These are phyloP conservation scores for Zancudomyces culisetae DNA, from an alignment of 371 early-diverging fungal species.

Conservation along the genomic window DNA sequence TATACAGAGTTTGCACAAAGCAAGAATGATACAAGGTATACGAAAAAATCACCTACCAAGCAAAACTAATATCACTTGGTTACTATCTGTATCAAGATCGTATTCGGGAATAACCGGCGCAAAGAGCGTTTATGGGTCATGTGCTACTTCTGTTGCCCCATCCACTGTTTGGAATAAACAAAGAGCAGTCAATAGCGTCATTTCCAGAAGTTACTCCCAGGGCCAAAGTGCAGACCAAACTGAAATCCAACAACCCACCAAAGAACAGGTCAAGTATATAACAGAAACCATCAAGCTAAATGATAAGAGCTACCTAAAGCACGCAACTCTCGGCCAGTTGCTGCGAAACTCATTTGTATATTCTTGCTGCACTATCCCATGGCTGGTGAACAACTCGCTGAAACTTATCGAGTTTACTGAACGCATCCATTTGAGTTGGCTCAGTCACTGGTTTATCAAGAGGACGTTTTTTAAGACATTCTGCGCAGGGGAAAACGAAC, in stretches of 20 bases:
- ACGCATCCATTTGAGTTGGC: slow-evolving; percentile 31
- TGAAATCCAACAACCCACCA: background rate
- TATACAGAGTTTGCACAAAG: no score
- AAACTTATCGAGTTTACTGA: slow-evolving; percentile 37
- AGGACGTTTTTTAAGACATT: slow-evolving; percentile 78
- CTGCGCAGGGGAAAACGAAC: slow-evolving; percentile 82
- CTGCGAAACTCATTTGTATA: slow-evolving; percentile 55
- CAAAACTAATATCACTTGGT: no score
- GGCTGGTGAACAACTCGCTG: slow-evolving; percentile 48
- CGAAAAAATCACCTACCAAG: no score
- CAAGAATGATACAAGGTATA: no score
- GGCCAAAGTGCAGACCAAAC: no score
- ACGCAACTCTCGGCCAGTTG: slow-evolving; percentile 37
- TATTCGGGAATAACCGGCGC: no score
- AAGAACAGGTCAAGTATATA: background rate
- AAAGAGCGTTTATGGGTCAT: background rate
- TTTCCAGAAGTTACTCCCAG: background rate
- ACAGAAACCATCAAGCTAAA: background rate
- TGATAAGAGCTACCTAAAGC: background rate
- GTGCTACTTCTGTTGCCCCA: background rate
- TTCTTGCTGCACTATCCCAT: slow-evolving; percentile 40
- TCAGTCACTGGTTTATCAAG: slow-evolving; percentile 46
- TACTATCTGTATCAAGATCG: no score
- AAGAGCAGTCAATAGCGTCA: background rate
- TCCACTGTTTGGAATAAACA: no score